Evolutionary conservation across 805 yeast genomes (phyloP).

Genomic region (Lipomyces anomalus): DNA sequence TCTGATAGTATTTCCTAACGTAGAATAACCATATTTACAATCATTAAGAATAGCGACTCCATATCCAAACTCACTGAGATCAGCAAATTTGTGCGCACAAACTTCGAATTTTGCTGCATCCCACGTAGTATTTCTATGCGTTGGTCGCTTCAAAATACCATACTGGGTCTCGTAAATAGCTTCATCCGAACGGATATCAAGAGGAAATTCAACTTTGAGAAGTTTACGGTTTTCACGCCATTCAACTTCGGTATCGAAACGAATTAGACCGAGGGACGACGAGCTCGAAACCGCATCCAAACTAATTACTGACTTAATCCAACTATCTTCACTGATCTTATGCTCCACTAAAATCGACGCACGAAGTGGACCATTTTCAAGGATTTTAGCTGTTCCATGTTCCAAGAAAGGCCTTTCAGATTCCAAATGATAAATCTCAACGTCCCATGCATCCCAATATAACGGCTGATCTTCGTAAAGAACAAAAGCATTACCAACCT

Average conservation of each 20-base stretch:
- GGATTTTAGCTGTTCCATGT: slow-evolving; percentile 37
- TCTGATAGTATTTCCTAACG: slow-evolving; percentile 84
- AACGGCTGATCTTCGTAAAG: slow-evolving; percentile 84
- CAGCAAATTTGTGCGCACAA: slow-evolving; percentile 87
- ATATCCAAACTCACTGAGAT: slow-evolving; percentile 73
- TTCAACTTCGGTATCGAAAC: too few relatives aligned
- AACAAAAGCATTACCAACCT: slow-evolving; percentile 73
- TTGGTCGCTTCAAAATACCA: slow-evolving; percentile 84
- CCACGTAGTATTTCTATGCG: slow-evolving; percentile 91
- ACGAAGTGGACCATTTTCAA: slow-evolving; percentile 49
- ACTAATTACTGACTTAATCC: slow-evolving; percentile 61
- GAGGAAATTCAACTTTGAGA: slow-evolving; percentile 93
- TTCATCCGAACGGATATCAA: slow-evolving; percentile 61
- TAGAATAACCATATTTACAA: slow-evolving; percentile 82
- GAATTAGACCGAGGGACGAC: too few relatives aligned
- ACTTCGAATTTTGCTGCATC: slow-evolving; percentile 94
- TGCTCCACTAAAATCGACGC: slow-evolving; percentile 58
- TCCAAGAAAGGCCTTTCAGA: slow-evolving; percentile 54
- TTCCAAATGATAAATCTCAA: slow-evolving; percentile 78
- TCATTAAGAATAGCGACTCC: slow-evolving; percentile 82
- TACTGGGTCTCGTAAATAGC: slow-evolving; percentile 91
- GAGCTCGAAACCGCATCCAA: slow-evolving; percentile 49
- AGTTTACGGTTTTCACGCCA: too few relatives aligned
- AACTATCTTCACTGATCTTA: slow-evolving; percentile 49
- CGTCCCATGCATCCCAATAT: slow-evolving; percentile 94